Evolutionary conservation across 257 asterid species (phyloP).

Genomic region (Penstemon eatonii): DNA sequence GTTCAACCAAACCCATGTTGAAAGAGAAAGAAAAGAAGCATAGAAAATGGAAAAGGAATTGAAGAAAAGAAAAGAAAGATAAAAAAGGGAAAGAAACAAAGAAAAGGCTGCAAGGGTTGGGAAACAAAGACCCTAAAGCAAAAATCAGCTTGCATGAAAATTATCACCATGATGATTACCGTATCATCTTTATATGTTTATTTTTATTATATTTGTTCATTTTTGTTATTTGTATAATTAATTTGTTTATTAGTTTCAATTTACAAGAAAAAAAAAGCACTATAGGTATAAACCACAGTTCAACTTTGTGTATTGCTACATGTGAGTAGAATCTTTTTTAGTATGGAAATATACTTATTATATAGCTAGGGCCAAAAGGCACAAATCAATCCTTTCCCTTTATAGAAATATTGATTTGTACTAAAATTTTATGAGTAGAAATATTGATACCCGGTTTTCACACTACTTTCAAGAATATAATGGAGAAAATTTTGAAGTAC

Average conservation of each 20-base stretch:
- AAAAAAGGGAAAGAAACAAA: slow-evolving; percentile 28
- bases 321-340: slow-evolving; percentile 19
- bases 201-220: slow-evolving; percentile 32
- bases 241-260: slow-evolving; percentile 30
- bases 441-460: too few species aligned
- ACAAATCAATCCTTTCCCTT: not conserved
- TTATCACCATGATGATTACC: slow-evolving; percentile 75
- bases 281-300: slow-evolving; percentile 42
- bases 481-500: too few species aligned
- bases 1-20: slow-evolving; percentile 51
- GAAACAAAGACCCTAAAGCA: slow-evolving; percentile 34
- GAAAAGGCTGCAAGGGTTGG: slow-evolving; percentile 56
- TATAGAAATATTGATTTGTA: not conserved
- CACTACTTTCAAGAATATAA: too few species aligned
- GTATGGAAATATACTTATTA: not conserved
- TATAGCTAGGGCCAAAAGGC: not conserved
- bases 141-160: slow-evolving; percentile 62
- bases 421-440: too few species aligned
- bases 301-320: slow-evolving; percentile 17
- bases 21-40: slow-evolving; percentile 43
- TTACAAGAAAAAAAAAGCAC: slow-evolving; percentile 39
- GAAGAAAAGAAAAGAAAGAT: slow-evolving; percentile 19
- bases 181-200: slow-evolving; percentile 57
- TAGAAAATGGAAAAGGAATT: slow-evolving; percentile 27
- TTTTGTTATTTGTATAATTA: slow-evolving; percentile 18